Percentiles rank a stretch among this genome's conserved stretches.
phyloP scores from a whole-genome alignment of 768 basidiomycete genomes.

The Asterophora parasitica region DNA sequence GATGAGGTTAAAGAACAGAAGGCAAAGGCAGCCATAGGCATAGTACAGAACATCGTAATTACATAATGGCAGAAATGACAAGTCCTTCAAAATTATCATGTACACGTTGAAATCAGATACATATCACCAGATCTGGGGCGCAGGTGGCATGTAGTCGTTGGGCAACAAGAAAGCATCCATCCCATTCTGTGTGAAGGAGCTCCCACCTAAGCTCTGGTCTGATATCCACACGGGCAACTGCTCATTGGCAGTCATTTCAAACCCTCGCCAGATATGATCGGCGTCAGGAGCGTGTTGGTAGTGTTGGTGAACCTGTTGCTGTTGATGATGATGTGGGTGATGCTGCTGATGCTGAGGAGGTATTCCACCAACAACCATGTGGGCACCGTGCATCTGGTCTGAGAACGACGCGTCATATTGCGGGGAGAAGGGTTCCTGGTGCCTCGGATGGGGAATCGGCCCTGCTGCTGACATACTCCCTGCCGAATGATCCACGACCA shows the following conservation, averaged over 20 bases:
- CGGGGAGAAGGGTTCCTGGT: conserved; percentile 50
- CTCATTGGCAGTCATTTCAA: conserved; percentile 66
- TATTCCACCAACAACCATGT: conserved; percentile 15
- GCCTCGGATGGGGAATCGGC: conserved; percentile 32
- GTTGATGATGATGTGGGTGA: conserved; percentile 21
- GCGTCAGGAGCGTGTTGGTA: conserved; percentile 33
- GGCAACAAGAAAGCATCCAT: conserved; percentile 85
- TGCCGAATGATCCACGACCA: conserved; percentile 40
- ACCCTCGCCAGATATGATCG: conserved; percentile 73
- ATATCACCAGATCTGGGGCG: conserved; percentile 70
- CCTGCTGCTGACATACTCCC: conserved; percentile 21
- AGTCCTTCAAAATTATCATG: conserved; percentile 5
- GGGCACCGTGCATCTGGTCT: conserved; percentile 24
- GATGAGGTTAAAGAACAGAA: background rate
- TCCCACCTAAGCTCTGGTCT: conserved; percentile 76
- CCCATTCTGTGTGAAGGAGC: conserved; percentile 71
- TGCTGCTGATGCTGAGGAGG: conserved; percentile 24
- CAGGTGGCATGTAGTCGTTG: conserved; percentile 63
- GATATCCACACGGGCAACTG: conserved; percentile 85
- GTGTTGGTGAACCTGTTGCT: conserved; percentile 24
- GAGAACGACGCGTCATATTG: conserved; percentile 46
- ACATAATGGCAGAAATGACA: conserved; percentile 9
- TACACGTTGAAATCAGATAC: conserved; percentile 3
- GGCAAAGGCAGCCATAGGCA: background rate
- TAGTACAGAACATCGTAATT: conserved; percentile 8